phyloP scores from a whole-genome alignment of 176 grass and related monocot genomes.

The Oropetium thomaeum region DNA sequence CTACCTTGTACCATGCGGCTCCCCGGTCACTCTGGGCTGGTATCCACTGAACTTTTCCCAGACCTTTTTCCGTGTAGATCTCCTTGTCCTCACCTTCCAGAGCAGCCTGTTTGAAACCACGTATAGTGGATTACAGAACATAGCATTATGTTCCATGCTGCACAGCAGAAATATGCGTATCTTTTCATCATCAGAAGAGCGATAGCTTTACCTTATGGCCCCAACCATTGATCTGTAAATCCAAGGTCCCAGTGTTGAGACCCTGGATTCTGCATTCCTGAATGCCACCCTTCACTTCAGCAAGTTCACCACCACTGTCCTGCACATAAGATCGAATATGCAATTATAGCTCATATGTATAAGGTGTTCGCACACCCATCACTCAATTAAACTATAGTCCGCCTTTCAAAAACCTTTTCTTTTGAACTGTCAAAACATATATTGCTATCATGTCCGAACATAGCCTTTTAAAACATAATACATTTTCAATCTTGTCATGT shows the following conservation, averaged over 20 bases:
- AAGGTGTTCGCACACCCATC: background rate
- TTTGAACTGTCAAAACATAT: too few species aligned
- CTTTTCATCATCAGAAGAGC: background rate
- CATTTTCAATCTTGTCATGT: background rate
- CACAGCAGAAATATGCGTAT: background rate
- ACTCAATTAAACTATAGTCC: too few species aligned
- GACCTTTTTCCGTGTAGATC: constrained; percentile 56
- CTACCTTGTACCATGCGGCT: constrained; percentile 84
- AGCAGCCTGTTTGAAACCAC: constrained; percentile 44
- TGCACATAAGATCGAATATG: constrained; percentile 29
- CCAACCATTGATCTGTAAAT: constrained; percentile 67
- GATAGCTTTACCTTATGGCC: constrained; percentile 68
- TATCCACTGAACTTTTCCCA: constrained; percentile 41
- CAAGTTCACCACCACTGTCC: constrained; percentile 78
- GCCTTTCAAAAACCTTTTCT: background rate
- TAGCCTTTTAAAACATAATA: background rate
- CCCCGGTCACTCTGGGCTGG: constrained; percentile 27
- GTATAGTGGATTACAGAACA: background rate
- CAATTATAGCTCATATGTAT: background rate
- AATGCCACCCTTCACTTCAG: constrained; percentile 46
- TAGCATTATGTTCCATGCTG: background rate
- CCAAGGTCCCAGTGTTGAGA: constrained; percentile 90
- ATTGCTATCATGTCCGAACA: background rate
- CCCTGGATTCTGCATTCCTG: constrained; percentile 58
- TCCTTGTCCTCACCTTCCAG: constrained; percentile 59